Base-by-base conservation (phyloP, 225 moss, liverwort and hornwort genomes). In the Anthoceros angustus region DNA sequence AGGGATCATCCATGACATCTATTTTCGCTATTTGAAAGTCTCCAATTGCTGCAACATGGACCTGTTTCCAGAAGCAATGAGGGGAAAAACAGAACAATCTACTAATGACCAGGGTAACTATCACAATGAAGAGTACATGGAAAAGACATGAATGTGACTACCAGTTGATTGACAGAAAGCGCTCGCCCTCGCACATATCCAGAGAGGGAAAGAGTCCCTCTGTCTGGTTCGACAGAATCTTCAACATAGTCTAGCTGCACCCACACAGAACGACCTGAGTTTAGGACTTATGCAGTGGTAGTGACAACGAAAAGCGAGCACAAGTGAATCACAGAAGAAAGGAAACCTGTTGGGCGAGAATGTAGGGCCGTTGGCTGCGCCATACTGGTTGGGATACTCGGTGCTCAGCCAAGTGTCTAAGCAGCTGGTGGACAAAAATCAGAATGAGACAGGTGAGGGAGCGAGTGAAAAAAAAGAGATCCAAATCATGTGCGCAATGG, bases 131-230 rank as follows among this genome's bases (percentile, higher is more conserved):
- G 24, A 63, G 7, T n/a, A 26, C 14, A 14, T 10, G 40, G 15
- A 26, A 11, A 25, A 68, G 26, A 48, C 18, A 63, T 49, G 45
- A 43, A 9, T 8, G 39, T 40, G 62, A 12, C 12, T 23, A 94
- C 98, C 89, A 99, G 74, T 68, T 99, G 98, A 74, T 99, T 86
- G 65, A 92, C 89, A 68, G 86, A 92, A 18, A 99, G 73, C 69
- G 74, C 84, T 63, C 98, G 86, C 70, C 84, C 89, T 60, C 98
- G 98, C 49, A 98, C 74, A 77, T 89, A 98, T 21, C 98, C 98
- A 80, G 78, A 80, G 43, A 98, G 71, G 40, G 69, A 73, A 72
- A 99, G 72, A 43, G 77, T 82, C 42, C 80, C 98, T 71, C 67
- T 77, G 60, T 74, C 88, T 50, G 80, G 70, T 62, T 73, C 73